Evolutionary conservation across 2,329 filamentous ascomycete species (phyloP).

Genomic region (Neofusicoccum laricinum): DNA sequence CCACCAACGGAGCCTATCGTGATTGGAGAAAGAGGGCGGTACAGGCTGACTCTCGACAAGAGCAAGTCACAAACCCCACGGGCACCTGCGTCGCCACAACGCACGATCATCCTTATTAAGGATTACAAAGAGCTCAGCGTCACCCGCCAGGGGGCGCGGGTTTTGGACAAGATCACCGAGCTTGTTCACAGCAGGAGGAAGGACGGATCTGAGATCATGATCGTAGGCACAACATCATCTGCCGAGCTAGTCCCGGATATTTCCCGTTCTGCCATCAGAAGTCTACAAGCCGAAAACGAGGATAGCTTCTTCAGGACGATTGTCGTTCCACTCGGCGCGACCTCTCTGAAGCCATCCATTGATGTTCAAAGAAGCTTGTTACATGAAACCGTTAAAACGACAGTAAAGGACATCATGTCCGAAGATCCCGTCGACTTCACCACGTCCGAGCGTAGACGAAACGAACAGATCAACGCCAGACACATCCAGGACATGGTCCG

Average conservation of each 20-base stretch:
- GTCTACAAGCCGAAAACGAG: slow-evolving; percentile 43
- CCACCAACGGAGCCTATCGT: slow-evolving; percentile 17
- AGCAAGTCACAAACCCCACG: not conserved
- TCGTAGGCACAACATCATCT: slow-evolving; percentile 74
- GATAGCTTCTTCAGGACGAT: slow-evolving; percentile 34
- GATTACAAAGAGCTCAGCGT: slow-evolving; percentile 77
- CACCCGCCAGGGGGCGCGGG: slow-evolving; percentile 64
- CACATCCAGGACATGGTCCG: slow-evolving; percentile 63
- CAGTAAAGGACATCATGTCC: slow-evolving; percentile 34
- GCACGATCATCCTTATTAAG: slow-evolving; percentile 71
- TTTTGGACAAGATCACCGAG: slow-evolving; percentile 68
- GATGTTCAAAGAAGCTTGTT: not conserved
- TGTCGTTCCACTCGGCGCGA: slow-evolving; percentile 19
- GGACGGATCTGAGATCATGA: slow-evolving; percentile 67
- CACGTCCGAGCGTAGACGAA: slow-evolving; percentile 18
- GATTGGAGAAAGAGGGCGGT: not conserved
- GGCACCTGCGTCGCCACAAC: not conserved
- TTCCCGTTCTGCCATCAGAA: slow-evolving; percentile 43
- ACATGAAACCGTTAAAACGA: not conserved
- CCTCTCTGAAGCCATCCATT: not conserved
- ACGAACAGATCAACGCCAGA: slow-evolving; percentile 58
- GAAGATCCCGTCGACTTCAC: not conserved
- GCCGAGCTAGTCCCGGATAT: slow-evolving; percentile 46
- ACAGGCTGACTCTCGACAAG: not conserved
- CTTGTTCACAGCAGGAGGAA: slow-evolving; percentile 70